Evolutionary conservation across 2,329 filamentous ascomycete species (phyloP).

Genomic region (Sporothrix protearum): DNA sequence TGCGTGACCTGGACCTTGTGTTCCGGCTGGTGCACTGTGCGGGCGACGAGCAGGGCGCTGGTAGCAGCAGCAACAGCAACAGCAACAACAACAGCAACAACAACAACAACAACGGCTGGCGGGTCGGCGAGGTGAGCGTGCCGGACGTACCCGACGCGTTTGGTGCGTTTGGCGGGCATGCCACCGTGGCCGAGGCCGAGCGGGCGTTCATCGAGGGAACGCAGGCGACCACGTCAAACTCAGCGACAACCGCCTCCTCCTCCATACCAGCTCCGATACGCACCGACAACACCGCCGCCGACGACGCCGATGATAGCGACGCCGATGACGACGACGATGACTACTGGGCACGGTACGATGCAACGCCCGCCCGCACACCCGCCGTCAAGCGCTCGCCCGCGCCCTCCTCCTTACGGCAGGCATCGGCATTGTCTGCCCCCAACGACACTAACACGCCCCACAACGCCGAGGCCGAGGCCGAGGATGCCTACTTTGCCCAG

Average conservation of each 20-base stretch:
- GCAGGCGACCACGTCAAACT: not conserved
- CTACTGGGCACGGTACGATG: conserved; percentile 77
- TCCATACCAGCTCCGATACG: conserved; percentile 31
- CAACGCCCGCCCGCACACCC: conserved; percentile 55
- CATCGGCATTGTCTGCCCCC: too few species aligned
- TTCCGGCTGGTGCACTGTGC: conserved; percentile 69
- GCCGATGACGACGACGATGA: conserved; percentile 68
- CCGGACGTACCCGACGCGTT: conserved; percentile 58
- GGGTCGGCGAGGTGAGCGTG: conserved; percentile 64
- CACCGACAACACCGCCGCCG: not conserved
- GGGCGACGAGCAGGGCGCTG: conserved; percentile 57
- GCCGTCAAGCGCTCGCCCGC: conserved; percentile 61
- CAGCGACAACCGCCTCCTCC: conserved; percentile 43
- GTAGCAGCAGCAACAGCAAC: conserved; percentile 55
- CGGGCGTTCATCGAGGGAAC: conserved; percentile 42
- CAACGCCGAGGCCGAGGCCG: conserved; percentile 44
- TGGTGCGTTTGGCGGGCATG: conserved; percentile 48
- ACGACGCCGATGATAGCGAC: conserved; percentile 27
- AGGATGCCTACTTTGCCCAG: conserved; percentile 71
- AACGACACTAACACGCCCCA: conserved; percentile 27
- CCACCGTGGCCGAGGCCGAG: conserved; percentile 59
- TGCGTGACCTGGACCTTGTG: conserved; percentile 57
- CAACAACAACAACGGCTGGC: conserved; percentile 55
- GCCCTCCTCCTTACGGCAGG: conserved; percentile 39
- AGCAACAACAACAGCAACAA: conserved; percentile 45